Percentiles rank a stretch among this genome's conserved stretches.
phyloP scores from a whole-genome alignment of 345 rosid genomes.

The Carallia brachiata region DNA sequence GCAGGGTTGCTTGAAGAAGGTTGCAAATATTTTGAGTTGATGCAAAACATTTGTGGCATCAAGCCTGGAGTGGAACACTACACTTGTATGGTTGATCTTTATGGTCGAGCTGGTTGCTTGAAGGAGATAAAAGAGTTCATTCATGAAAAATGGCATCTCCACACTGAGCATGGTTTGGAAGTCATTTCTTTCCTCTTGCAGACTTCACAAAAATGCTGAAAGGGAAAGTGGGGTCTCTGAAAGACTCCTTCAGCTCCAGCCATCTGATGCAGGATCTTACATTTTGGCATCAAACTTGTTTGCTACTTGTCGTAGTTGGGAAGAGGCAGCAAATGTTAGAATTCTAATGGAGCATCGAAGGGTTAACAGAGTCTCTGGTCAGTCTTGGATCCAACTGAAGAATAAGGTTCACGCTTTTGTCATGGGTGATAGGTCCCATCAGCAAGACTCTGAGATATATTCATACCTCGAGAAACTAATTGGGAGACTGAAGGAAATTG shows the following conservation, averaged over 20 bases:
- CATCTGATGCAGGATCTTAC: slow-evolving; percentile 44
- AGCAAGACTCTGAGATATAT: slow-evolving; percentile 24
- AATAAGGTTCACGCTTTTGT: slow-evolving; percentile 32
- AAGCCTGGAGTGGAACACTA: slow-evolving; percentile 50
- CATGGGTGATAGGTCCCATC: slow-evolving; percentile 40
- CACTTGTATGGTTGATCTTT: slow-evolving; percentile 56
- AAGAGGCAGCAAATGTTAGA: slow-evolving; percentile 40
- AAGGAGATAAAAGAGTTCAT: slow-evolving; percentile 44
- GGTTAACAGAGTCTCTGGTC: slow-evolving; percentile 45
- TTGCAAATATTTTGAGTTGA: slow-evolving; percentile 36
- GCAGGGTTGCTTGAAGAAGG: slow-evolving; percentile 51
- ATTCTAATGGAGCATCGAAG: slow-evolving; percentile 36
- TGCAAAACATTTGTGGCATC: slow-evolving; percentile 43
- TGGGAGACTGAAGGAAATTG: slow-evolving; percentile 35
- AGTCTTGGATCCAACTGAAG: slow-evolving; percentile 54
- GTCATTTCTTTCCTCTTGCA: slow-evolving; percentile 49
- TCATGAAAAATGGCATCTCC: slow-evolving; percentile 34
- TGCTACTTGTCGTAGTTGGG: slow-evolving; percentile 40
- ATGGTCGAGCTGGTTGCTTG: slow-evolving; percentile 50
- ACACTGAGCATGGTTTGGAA: slow-evolving; percentile 41
- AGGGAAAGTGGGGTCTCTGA: slow-evolving; percentile 44
- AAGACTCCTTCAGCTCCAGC: slow-evolving; percentile 32
- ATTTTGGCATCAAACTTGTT: slow-evolving; percentile 40
- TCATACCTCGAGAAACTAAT: slow-evolving; percentile 32
- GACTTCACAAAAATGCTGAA: slow-evolving; percentile 37